phyloP scores from a whole-genome alignment of 805 yeast species.

The Wickerhamiella sergipiensis region DNA sequence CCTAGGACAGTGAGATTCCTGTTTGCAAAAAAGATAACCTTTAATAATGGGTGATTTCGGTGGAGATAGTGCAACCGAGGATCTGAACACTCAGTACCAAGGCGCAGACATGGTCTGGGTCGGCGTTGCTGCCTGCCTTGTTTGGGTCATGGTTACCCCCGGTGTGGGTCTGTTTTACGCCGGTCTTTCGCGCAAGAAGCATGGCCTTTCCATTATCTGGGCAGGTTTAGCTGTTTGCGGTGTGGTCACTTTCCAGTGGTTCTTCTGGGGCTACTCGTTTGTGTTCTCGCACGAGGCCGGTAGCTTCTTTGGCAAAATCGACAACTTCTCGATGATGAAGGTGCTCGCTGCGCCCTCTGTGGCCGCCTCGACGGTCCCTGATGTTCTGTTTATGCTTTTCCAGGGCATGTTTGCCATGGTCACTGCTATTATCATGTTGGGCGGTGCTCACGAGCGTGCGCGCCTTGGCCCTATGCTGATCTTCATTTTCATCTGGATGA shows the following conservation, averaged over 20 bases:
- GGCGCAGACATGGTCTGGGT: conserved; percentile 76
- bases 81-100: conserved; percentile 51
- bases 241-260: conserved; percentile 86
- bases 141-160: conserved; percentile 84
- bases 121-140: conserved; percentile 61
- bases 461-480: conserved; percentile 94
- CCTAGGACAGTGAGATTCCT: neutral
- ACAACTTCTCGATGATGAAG: conserved; percentile 64
- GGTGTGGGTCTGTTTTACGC: conserved; percentile 90
- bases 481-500: conserved; percentile 84
- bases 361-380: conserved; percentile 55
- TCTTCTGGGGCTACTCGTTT: conserved; percentile 94
- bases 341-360: conserved; percentile 73
- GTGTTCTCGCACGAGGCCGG: conserved; percentile 63
- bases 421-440: conserved; percentile 87
- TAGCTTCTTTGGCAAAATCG: conserved; percentile 65
- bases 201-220: conserved; percentile 89
- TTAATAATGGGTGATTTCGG: conserved; percentile 35
- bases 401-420: conserved; percentile 96
- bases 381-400: conserved; percentile 75
- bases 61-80: conserved; percentile 61
- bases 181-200: conserved; percentile 88
- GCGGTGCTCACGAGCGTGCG: conserved; percentile 97
- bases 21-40: neutral
- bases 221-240: conserved; percentile 83